Base-by-base conservation (phyloP, 805 yeast genomes). In the Schwanniomyces polymorphus region DNA sequence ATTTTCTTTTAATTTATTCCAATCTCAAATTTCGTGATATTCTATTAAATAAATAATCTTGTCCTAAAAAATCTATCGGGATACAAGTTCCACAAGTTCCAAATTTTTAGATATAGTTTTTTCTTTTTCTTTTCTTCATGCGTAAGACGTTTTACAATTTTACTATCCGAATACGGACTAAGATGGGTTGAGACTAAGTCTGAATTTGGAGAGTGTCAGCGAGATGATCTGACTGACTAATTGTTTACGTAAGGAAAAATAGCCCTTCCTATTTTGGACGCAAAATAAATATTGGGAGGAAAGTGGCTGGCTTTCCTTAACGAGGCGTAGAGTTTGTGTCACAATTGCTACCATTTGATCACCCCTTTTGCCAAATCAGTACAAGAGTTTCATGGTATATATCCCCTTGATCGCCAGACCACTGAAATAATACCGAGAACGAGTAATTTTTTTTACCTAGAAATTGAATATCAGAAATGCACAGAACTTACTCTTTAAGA, bases 401-500 rank as follows among this genome's bases (percentile, higher is more conserved):
- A 44, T 40, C 48, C 45, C 44, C 42, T 45, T 37, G 35, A 29
- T 45, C 35, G 31, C 45, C 48, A 31, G 39, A 26, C 27, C n/a
- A 5, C 16, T 31, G 44, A 41, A 40, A 27, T 28, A 27, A 16
- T 39, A 27, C 42, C 33, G 29, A 39, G 42, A 27, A 26, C 25
- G 9, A 21, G 40, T 23, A 2, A 11, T 37, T 23, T 37, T 37
- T 37, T 23, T 21, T 37, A 37, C 18, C 39, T 37, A 21, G 39
- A 21, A 18, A 18, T 18, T 37, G 27, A 37, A 26, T 14, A 17
- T 14, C 21, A 28, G 67, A 43, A 54, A 86, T 87, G 92, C 91
- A 87, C 75, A 85, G 90, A 82, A 87, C 94, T 9, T 87, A 87
- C 66, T 87, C 94, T 17, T 72, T 87, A 64, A 85, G 92, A 81